These are phyloP conservation scores for Gymnopilus dilepis DNA, from an alignment of 768 basidiomycete species.

Conservation along the genomic window DNA sequence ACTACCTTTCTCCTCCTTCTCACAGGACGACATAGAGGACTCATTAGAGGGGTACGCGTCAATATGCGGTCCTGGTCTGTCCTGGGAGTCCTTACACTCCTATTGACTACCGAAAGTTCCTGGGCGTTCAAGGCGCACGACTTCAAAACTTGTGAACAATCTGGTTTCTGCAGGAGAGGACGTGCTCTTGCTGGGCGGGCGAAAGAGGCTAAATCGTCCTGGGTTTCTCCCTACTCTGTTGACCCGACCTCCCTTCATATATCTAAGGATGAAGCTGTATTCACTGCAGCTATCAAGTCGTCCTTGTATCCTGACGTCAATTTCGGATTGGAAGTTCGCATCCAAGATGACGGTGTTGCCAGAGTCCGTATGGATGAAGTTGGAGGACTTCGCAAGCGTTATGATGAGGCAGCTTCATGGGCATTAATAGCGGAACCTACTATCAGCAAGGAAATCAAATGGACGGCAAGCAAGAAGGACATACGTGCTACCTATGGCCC, in stretches of 20 bases:
- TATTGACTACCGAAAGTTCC: slow-evolving; percentile 41
- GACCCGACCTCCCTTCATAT: slow-evolving; percentile 59
- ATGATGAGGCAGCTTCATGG: slow-evolving; percentile 93
- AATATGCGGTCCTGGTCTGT: slow-evolving; percentile 43
- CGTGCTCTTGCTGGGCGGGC: slow-evolving; percentile 83
- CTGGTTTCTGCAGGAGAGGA: slow-evolving; percentile 90
- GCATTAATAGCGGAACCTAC: slow-evolving; percentile 77
- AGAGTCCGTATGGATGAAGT: slow-evolving; percentile 94
- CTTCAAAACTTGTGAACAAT: slow-evolving; percentile 95
- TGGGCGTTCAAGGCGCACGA: slow-evolving; percentile 78
- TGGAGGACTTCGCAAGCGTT: slow-evolving; percentile 76
- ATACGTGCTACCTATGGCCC: slow-evolving; percentile 69
- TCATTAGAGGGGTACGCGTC: slow-evolving; percentile 5
- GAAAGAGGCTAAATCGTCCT: slow-evolving; percentile 55
- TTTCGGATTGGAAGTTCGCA: slow-evolving; percentile 81
- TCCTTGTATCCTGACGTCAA: slow-evolving; percentile 83
- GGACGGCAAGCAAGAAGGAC: slow-evolving; percentile 70
- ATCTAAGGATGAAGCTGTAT: slow-evolving; percentile 57
- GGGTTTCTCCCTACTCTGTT: slow-evolving; percentile 89
- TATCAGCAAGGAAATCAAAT: slow-evolving; percentile 62
- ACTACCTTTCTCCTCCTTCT: neutral
- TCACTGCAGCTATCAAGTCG: slow-evolving; percentile 80
- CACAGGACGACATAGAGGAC: slow-evolving; percentile 9
- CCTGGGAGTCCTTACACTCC: slow-evolving; percentile 40
- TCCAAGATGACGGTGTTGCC: slow-evolving; percentile 88